phyloP scores from a whole-genome alignment of 176 grass and related monocot species.

The Melocanna baccifera region DNA sequence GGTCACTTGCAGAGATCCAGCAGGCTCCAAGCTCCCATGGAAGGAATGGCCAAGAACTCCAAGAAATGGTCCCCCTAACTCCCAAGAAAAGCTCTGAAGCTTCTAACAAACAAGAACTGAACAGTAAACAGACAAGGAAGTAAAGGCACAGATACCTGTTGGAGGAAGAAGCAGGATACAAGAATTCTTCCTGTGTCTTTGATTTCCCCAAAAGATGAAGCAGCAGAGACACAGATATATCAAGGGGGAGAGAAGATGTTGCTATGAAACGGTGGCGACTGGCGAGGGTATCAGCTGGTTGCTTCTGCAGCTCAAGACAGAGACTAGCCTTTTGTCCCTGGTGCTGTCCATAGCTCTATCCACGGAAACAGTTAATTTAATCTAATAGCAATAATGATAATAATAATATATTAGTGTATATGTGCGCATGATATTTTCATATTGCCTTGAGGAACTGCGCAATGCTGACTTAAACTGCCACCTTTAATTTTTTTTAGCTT shows the following conservation, averaged over 20 bases:
- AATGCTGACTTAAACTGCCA: background rate
- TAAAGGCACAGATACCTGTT: background rate
- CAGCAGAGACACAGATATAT: background rate
- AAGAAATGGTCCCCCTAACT: background rate
- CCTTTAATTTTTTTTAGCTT: background rate
- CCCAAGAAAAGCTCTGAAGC: conserved; percentile 4
- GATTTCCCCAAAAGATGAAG: background rate
- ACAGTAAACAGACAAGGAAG: background rate
- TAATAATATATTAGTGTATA: background rate
- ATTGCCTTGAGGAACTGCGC: background rate
- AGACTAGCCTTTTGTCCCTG: conserved; percentile 5
- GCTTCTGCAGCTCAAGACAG: conserved; percentile 18
- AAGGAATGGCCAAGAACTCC: conserved; percentile 11
- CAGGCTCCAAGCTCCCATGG: conserved; percentile 36
- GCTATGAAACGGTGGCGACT: background rate
- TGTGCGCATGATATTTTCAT: conserved; percentile 14
- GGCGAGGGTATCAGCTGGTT: background rate
- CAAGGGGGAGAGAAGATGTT: background rate
- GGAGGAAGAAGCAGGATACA: background rate
- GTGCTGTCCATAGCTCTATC: background rate
- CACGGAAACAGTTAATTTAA: background rate
- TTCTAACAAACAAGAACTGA: background rate
- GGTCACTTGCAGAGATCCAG: conserved; percentile 49
- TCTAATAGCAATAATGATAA: background rate
- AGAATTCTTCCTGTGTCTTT: background rate